Percentiles rank a stretch among this genome's conserved stretches.
Evolutionary conservation across 805 yeast species (phyloP).

Genomic region (Suhomyces sp.): DNA sequence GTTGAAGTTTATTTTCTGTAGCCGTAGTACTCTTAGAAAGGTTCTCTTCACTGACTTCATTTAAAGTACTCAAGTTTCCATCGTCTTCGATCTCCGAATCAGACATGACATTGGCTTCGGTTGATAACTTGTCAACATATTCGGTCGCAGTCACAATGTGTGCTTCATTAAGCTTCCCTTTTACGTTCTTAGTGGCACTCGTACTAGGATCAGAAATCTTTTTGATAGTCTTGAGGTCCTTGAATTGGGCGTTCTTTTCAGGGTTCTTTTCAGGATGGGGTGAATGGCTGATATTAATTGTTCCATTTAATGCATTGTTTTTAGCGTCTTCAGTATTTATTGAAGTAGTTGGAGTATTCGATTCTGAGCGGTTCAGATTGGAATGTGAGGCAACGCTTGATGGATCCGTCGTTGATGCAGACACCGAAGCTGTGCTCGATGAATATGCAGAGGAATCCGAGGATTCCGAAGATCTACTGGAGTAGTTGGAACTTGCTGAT

Average conservation of each 20-base stretch:
- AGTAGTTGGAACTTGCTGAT: not conserved
- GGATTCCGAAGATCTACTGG: conserved; percentile 2
- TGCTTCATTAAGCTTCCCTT: not conserved
- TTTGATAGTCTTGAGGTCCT: not conserved
- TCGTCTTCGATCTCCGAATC: conserved; percentile 1
- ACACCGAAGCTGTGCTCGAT: conserved; percentile 8
- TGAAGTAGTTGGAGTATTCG: conserved; percentile 35
- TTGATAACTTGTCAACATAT: not conserved
- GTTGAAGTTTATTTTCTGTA: not conserved
- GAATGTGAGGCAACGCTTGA: conserved; percentile 14
- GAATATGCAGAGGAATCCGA: conserved; percentile 4
- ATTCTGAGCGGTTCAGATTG: conserved; percentile 20
- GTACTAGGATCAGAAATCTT: not conserved
- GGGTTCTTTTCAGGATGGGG: conserved; percentile 1
- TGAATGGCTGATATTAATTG: conserved; percentile 1
- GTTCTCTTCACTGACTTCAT: conserved; percentile 8
- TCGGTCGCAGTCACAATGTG: not conserved
- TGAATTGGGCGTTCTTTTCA: not conserved
- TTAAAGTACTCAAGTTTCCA: conserved; percentile 6
- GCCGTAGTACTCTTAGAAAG: conserved; percentile 2
- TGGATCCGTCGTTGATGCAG: conserved; percentile 7
- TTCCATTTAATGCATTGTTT: not conserved
- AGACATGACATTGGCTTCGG: not conserved
- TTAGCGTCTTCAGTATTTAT: conserved; percentile 17
- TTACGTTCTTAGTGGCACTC: not conserved